Evolutionary conservation across 2,329 filamentous ascomycete genomes (phyloP).

Genomic region (Coniella lustricola): DNA sequence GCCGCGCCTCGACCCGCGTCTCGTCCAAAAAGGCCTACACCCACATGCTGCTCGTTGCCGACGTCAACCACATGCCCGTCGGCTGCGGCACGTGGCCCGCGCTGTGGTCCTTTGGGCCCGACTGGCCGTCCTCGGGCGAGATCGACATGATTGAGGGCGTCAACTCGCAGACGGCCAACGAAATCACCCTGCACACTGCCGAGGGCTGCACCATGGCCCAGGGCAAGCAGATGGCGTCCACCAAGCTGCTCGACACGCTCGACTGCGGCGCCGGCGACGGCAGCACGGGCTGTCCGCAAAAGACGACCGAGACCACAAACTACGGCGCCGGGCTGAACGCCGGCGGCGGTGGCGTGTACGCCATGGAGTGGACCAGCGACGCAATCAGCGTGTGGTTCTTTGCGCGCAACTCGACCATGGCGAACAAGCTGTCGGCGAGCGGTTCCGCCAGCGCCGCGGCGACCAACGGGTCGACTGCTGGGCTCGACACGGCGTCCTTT

Average conservation of each 20-base stretch:
- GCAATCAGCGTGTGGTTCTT: constrained; percentile 81
- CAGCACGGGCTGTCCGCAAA: constrained; percentile 54
- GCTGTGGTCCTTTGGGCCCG: constrained; percentile 60
- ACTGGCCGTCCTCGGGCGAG: constrained; percentile 66
- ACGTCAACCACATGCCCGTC: constrained; percentile 70
- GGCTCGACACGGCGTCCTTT: constrained; percentile 64
- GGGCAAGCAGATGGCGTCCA: constrained; percentile 38
- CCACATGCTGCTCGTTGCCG: constrained; percentile 63
- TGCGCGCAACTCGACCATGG: constrained; percentile 39
- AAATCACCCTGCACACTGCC: constrained; percentile 62
- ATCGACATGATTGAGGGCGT: constrained; percentile 79
- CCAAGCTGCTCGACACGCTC: constrained; percentile 31
- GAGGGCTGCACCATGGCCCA: constrained; percentile 51
- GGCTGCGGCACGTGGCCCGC: constrained; percentile 73
- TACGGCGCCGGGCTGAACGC: constrained; percentile 68
- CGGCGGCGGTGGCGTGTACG: constrained; percentile 63
- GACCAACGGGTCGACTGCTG: constrained; percentile 45
- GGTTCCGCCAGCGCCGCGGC: too few species aligned
- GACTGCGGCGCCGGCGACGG: constrained; percentile 50
- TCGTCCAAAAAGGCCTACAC: constrained; percentile 60
- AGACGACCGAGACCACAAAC: constrained; percentile 41
- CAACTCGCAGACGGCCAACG: constrained; percentile 52
- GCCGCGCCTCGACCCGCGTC: constrained; percentile 65
- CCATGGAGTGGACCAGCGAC: constrained; percentile 66
- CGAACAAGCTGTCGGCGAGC: constrained; percentile 37